phyloP scores from a whole-genome alignment of 495 filamentous ascomycete genomes.

The Hypomontagnella submonticulosa region DNA sequence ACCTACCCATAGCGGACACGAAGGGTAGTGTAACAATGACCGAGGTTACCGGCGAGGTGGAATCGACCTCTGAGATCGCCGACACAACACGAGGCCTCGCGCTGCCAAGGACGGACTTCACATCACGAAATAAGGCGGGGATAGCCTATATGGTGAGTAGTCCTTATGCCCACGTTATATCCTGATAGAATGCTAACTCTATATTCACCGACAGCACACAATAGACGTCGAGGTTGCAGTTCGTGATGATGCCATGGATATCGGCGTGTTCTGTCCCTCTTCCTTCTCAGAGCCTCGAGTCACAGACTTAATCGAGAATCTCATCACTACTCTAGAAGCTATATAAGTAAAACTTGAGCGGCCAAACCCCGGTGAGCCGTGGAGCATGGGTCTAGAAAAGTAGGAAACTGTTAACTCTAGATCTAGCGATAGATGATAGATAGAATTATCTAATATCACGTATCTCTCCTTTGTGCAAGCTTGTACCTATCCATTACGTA shows the following conservation, averaged over 20 bases:
- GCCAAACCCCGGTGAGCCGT: too few relatives aligned
- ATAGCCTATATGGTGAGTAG: conserved; percentile 52
- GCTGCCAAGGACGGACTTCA: conserved; percentile 8
- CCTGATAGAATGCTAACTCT: conserved; percentile 18
- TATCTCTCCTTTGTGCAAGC: too few relatives aligned
- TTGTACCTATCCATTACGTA: too few relatives aligned
- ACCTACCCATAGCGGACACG: conserved; percentile 16
- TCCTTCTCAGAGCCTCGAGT: conserved; percentile 25
- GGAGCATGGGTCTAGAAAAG: too few relatives aligned
- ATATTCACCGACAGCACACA: conserved; percentile 53
- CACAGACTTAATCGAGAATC: conserved; percentile 19
- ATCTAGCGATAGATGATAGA: background rate
- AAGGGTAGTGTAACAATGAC: conserved; percentile 31
- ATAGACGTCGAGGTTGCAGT: conserved; percentile 67
- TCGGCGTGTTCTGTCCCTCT: conserved; percentile 64
- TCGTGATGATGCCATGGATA: conserved; percentile 55
- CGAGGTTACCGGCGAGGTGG: conserved; percentile 13
- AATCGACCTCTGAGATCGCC: background rate
- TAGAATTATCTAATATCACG: background rate
- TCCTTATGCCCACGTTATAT: background rate
- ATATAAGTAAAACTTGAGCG: conserved; percentile 6
- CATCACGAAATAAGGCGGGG: conserved; percentile 39
- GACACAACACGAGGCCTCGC: conserved; percentile 10
- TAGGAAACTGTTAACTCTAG: too few relatives aligned
- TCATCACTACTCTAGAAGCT: conserved; percentile 26